Conservation (phyloP, 1,139 yeast species). For the Sugiyamaella novakii region DNA sequence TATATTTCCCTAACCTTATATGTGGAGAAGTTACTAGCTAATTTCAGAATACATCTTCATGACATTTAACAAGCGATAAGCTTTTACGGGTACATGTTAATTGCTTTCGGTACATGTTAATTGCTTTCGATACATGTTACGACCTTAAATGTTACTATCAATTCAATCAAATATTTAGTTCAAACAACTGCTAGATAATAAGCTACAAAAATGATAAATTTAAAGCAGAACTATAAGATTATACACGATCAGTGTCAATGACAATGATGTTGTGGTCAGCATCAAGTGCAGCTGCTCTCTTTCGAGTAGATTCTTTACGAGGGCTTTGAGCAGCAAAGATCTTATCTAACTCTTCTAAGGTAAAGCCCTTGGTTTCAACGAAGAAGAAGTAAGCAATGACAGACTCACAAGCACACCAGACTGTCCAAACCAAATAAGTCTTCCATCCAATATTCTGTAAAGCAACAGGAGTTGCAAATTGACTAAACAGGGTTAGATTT, state of each 20-base stretch:
- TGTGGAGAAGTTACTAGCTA: no score
- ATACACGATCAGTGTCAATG: constrained; percentile 5
- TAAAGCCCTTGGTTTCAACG: constrained; percentile 52
- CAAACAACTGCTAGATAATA: no score
- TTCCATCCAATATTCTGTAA: constrained; percentile 56
- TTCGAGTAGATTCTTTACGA: constrained; percentile 23
- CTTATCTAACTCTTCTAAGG: constrained; percentile 52
- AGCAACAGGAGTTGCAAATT: constrained; percentile 60
- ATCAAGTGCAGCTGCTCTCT: constrained; percentile 12
- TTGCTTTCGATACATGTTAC: no score
- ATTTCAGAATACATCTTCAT: no score
- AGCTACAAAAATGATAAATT: no score
- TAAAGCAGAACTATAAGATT: no score
- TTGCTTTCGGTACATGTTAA: no score
- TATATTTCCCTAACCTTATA: no score
- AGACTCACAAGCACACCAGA: constrained; percentile 31
- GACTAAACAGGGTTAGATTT: constrained; percentile 39
- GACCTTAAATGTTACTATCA: no score
- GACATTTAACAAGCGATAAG: no score
- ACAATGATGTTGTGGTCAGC: constrained; percentile 7
- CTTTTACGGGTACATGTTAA: no score
- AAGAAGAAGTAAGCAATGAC: constrained; percentile 45
- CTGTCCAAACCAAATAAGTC: constrained; percentile 33
- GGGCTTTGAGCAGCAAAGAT: constrained; percentile 42
- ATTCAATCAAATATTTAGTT: no score